Percentiles rank a stretch among this genome's conserved stretches.
Conservation (phyloP, 73 alveolate genomes). For the Paramecium caudatum region DNA sequence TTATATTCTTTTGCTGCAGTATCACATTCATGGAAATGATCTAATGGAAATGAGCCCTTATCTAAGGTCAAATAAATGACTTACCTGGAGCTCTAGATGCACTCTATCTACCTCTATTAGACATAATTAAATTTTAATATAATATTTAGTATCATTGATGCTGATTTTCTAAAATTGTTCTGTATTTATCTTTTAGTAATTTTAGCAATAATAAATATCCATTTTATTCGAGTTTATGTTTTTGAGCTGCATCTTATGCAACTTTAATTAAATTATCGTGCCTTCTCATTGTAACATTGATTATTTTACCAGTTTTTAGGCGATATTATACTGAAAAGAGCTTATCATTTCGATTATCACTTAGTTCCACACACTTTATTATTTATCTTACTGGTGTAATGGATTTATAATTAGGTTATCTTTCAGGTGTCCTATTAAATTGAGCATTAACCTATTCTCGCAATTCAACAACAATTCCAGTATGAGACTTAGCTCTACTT, state of each 20-base stretch:
- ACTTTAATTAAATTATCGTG: conserved; percentile 8
- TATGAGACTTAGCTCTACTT: background rate
- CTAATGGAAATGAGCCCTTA: conserved; percentile 94
- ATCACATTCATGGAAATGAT: conserved; percentile 92
- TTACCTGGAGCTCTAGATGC: conserved; percentile 63
- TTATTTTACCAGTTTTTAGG: background rate
- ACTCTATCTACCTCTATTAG: conserved; percentile 55
- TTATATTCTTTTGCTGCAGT: conserved; percentile 85
- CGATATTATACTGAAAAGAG: background rate
- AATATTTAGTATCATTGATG: background rate
- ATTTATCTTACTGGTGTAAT: conserved; percentile 3
- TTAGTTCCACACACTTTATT: conserved; percentile 1
- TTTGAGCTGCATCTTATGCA: background rate
- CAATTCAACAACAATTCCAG: background rate
- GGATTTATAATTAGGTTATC: background rate
- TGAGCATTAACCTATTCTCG: background rate
- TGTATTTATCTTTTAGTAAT: background rate
- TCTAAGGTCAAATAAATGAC: conserved; percentile 40
- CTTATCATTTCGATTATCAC: background rate
- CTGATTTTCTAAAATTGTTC: conserved; percentile 16
- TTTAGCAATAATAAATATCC: conserved; percentile 6
- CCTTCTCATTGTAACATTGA: background rate
- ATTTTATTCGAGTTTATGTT: conserved; percentile 22
- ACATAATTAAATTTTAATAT: conserved; percentile 32
- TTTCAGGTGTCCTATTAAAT: conserved; percentile 36